Conservation (phyloP, 176 grass and related monocot species). For the Aegilops longissima region DNA sequence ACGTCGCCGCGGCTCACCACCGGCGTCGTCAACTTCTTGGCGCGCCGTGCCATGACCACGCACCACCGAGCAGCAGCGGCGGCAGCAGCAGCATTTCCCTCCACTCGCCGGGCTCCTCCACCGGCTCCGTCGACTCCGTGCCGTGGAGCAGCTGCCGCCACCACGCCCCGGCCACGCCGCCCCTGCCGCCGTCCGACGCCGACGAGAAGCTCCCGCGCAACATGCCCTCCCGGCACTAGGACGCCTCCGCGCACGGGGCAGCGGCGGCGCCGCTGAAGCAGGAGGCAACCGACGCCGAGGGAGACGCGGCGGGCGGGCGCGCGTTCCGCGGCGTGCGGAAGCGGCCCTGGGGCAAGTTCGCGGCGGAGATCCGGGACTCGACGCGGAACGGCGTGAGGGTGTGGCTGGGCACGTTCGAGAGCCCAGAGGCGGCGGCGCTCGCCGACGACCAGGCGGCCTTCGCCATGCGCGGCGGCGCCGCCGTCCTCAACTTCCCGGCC, state of each 20-base stretch:
- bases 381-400: slow-evolving; percentile 62
- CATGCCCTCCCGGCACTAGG: slow-evolving; percentile 4
- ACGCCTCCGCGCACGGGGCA: no score
- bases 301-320: neutral
- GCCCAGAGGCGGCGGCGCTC: slow-evolving; percentile 60
- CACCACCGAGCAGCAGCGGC: neutral
- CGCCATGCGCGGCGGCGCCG: slow-evolving; percentile 40
- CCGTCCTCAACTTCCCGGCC: slow-evolving; percentile 66
- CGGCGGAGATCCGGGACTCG: slow-evolving; percentile 66
- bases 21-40: slow-evolving; percentile 22
- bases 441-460: slow-evolving; percentile 81
- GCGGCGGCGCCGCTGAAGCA: neutral
- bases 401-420: slow-evolving; percentile 78
- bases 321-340: slow-evolving; percentile 12
- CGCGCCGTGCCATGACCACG: slow-evolving; percentile 20
- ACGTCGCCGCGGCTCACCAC: neutral
- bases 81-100: neutral
- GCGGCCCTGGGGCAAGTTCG: slow-evolving; percentile 78
- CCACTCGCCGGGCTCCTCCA: slow-evolving; percentile 44
- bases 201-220: slow-evolving; percentile 40
- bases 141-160: slow-evolving; percentile 5
- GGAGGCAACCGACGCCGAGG: neutral
- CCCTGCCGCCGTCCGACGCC: slow-evolving; percentile 28
- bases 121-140: slow-evolving; percentile 28
- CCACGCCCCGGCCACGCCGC: neutral